Evolutionary conservation across 306 rosid genomes (phyloP).

Genomic region (Argentina anserina): DNA sequence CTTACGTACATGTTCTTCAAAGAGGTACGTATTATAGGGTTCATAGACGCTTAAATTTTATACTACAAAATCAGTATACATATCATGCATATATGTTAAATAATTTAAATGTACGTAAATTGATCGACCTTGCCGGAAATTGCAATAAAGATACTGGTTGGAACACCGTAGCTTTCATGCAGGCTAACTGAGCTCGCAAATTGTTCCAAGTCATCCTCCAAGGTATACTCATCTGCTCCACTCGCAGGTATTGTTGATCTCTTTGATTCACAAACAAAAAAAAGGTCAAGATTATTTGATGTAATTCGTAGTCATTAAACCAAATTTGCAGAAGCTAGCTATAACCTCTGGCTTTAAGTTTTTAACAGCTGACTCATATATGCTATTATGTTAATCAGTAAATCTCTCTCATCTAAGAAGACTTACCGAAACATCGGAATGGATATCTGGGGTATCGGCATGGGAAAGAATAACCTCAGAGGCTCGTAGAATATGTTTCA

Average conservation of each 20-base stretch:
- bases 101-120: not conserved
- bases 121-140: constrained; percentile 51
- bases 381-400: too few species aligned
- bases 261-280: constrained; percentile 8
- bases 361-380: too few species aligned
- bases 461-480: constrained; percentile 42
- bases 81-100: not conserved
- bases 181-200: constrained; percentile 18
- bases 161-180: constrained; percentile 35
- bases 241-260: constrained; percentile 10
- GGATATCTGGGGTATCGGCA: constrained; percentile 27
- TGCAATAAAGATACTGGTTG: constrained; percentile 34
- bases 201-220: constrained; percentile 17
- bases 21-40: not conserved
- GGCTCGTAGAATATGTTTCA: constrained; percentile 44
- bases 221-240: constrained; percentile 5
- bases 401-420: too few species aligned
- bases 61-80: not conserved
- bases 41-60: too few species aligned
- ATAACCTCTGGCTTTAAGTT: too few species aligned
- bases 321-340: not conserved
- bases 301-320: not conserved
- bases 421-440: constrained; percentile 12
- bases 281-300: not conserved
- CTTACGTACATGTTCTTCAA: too few species aligned